These are phyloP conservation scores for Geotrichum citri-aurantii DNA, from an alignment of 1,139 yeast genomes.

Conservation along the genomic window DNA sequence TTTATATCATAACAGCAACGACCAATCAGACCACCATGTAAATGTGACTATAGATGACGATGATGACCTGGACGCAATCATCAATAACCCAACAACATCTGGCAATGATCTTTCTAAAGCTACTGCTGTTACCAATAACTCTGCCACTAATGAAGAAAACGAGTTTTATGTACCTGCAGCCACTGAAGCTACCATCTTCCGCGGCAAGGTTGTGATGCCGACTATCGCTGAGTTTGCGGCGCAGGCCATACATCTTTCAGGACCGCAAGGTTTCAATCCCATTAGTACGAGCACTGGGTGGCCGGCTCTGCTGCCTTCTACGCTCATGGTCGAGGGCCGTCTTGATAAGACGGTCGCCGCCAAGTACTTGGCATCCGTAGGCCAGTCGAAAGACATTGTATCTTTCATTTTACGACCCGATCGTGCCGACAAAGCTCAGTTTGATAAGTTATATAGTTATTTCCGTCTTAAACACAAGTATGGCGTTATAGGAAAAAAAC, in stretches of 20 bases:
- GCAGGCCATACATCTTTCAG: conserved; percentile 42
- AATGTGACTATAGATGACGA: conserved; percentile 27
- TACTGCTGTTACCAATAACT: conserved; percentile 2
- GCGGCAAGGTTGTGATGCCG: conserved; percentile 52
- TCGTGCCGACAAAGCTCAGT: conserved; percentile 25
- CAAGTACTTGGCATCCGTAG: conserved; percentile 49
- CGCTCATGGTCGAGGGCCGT: conserved; percentile 56
- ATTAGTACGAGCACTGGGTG: conserved; percentile 21
- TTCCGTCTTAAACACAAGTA: conserved; percentile 46
- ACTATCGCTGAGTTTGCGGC: conserved; percentile 49
- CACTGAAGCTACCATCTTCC: conserved; percentile 40
- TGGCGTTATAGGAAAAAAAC: conserved; percentile 53
- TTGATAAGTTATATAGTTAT: conserved; percentile 49
- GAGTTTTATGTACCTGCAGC: conserved; percentile 9
- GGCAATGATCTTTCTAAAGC: background rate
- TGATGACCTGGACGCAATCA: conserved; percentile 36
- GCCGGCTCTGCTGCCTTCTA: conserved; percentile 34
- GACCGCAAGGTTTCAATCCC: conserved; percentile 30
- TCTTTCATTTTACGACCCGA: conserved; percentile 37
- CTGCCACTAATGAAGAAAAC: conserved; percentile 16
- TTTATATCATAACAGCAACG: conserved; percentile 1
- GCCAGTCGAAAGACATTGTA: conserved; percentile 47
- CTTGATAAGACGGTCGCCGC: conserved; percentile 52
- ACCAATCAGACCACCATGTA: background rate
- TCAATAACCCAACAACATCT: conserved; percentile 24